Base-by-base conservation (phyloP, 208 protist species). In the Wallacemonas rigidus region DNA sequence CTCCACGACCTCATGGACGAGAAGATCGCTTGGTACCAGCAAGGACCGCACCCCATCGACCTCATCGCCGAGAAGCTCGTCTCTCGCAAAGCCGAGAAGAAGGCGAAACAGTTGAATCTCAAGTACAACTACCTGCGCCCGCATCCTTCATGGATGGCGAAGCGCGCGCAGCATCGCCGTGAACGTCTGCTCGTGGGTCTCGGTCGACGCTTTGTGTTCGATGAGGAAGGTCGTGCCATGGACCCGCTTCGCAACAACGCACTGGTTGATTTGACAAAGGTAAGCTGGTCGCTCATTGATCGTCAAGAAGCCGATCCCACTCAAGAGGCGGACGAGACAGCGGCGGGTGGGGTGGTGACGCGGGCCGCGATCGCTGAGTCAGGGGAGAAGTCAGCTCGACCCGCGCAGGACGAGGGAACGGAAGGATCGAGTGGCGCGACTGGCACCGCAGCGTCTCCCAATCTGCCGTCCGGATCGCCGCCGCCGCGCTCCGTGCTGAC, bases 1-100 rank as follows among this genome's bases (percentile, higher is more conserved):
- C 85, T 90, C 39, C 89, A 96, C 70, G 88, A 92, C 15, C 67
- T 96, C 26, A 95, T 96, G 92, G 92, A 96, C 71, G 83, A 81
- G 63, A 82, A 81, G 60, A 55, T 94, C 2, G 88, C 84, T 56
- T 96, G 92, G 89, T 96, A 96, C 57, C 92, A 96, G 78, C 92
- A 96, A 69, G 92, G 89, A 0, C 92, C 92, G 9, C 80, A 89
- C 69, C 92, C 92, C 2, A 87, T 96, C 72, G 92, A 96, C 70
- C 65, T 95, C 60, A 92, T 96, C 69, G 75, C 89, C 4, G 89
- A 96, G 63, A 91, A 90, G 58, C 85, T 96, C 14, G 88, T 96
- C 15, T 67, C 73, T 15, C 65, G 82, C 44, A 96, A 96, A 68
- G 92, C 92, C 3, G 78, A 85, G 47, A 96, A 96, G 75, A 88